phyloP scores from a whole-genome alignment of 257 asterid species.

The Salvia splendens region DNA sequence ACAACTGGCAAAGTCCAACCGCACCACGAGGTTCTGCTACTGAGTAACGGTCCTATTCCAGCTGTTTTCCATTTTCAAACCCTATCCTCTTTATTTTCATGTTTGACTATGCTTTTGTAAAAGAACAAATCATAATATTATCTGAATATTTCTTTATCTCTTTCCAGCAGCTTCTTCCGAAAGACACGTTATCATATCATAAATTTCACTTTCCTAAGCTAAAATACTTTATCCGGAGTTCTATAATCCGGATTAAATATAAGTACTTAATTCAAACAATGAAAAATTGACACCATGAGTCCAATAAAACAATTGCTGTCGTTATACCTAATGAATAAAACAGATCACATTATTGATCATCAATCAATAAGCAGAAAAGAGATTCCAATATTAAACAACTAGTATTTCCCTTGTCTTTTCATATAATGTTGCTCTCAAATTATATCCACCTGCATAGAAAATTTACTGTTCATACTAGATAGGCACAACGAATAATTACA shows the following conservation, averaged over 20 bases:
- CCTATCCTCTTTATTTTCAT: background rate
- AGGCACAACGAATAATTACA: slow-evolving; percentile 5
- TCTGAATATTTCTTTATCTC: too few relatives aligned
- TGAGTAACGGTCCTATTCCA: slow-evolving; percentile 66
- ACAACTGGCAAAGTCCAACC: slow-evolving; percentile 29
- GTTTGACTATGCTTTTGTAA: background rate
- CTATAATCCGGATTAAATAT: too few relatives aligned
- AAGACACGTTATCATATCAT: too few relatives aligned
- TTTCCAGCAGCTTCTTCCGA: too few relatives aligned
- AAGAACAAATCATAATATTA: too few relatives aligned
- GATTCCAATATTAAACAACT: background rate
- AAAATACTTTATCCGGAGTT: too few relatives aligned
- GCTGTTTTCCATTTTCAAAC: slow-evolving; percentile 53
- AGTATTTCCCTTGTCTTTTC: slow-evolving; percentile 9
- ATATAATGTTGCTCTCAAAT: slow-evolving; percentile 6
- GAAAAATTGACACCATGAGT: too few relatives aligned
- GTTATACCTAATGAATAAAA: background rate
- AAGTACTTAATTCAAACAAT: too few relatives aligned
- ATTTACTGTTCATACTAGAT: background rate
- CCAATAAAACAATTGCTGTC: too few relatives aligned
- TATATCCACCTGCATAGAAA: slow-evolving; percentile 14
- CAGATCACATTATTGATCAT: background rate
- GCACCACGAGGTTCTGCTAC: slow-evolving; percentile 45
- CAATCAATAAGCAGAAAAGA: too few relatives aligned
- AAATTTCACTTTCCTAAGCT: too few relatives aligned